Conservation (phyloP, 768 basidiomycete genomes). For the Russula griseocarnosa region DNA sequence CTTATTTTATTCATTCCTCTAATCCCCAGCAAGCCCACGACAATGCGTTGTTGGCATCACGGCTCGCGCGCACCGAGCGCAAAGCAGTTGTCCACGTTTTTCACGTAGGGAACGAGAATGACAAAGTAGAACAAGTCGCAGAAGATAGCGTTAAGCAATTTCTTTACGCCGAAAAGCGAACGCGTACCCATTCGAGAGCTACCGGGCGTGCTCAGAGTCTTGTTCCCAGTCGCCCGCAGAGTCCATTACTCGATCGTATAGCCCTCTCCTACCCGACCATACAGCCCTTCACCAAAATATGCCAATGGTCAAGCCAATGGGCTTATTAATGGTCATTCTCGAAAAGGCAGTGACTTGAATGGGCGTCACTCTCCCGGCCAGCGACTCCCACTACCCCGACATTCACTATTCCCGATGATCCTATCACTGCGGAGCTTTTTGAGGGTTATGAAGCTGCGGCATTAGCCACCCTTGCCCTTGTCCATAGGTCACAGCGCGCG, state of each 20-base stretch:
- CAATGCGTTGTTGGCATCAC: slow-evolving; percentile 81
- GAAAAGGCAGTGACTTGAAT: slow-evolving; percentile 31
- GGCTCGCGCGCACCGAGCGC: slow-evolving; percentile 63
- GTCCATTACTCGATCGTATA: slow-evolving; percentile 11
- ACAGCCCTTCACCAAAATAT: slow-evolving; percentile 20
- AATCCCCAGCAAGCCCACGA: slow-evolving; percentile 81
- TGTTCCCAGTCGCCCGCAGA: neutral
- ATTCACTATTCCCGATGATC: slow-evolving; percentile 27
- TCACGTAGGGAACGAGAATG: slow-evolving; percentile 43
- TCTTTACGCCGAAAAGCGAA: slow-evolving; percentile 46
- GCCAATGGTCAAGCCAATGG: slow-evolving; percentile 38
- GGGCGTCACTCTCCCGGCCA: slow-evolving; percentile 29
- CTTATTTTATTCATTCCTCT: slow-evolving; percentile 77
- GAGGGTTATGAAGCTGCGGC: slow-evolving; percentile 66
- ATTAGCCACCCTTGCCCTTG: slow-evolving; percentile 56
- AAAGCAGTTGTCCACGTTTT: slow-evolving; percentile 87
- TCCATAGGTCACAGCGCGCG: slow-evolving; percentile 59
- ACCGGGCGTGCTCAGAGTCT: slow-evolving; percentile 2
- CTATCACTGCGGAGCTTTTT: slow-evolving; percentile 37
- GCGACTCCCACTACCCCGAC: slow-evolving; percentile 26
- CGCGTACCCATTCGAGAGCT: slow-evolving; percentile 28
- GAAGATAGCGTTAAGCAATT: slow-evolving; percentile 60
- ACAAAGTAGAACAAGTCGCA: slow-evolving; percentile 47
- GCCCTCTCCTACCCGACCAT: slow-evolving; percentile 14
- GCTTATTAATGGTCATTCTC: slow-evolving; percentile 35